Evolutionary conservation across 2,329 filamentous ascomycete genomes (phyloP).

Genomic region (Lachnellula subtilissima): DNA sequence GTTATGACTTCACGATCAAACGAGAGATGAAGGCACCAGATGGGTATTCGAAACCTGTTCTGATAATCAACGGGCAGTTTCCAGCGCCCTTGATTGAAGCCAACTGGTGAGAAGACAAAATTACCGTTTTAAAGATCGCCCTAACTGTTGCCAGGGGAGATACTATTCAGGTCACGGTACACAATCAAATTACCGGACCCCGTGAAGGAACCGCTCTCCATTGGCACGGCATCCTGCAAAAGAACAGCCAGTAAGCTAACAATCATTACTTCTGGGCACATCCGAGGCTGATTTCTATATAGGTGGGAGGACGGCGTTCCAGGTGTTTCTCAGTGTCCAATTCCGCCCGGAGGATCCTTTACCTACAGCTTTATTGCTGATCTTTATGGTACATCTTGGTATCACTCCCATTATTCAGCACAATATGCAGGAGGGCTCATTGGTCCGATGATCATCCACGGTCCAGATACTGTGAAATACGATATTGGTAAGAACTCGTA

Average conservation of each 20-base stretch:
- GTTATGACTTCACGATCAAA: slow-evolving; percentile 30
- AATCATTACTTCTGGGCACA: not conserved
- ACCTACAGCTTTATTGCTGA: slow-evolving; percentile 28
- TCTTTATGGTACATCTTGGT: slow-evolving; percentile 50
- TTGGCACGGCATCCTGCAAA: slow-evolving; percentile 47
- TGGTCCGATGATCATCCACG: slow-evolving; percentile 57
- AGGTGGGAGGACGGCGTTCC: slow-evolving; percentile 38
- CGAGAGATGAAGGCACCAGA: slow-evolving; percentile 32
- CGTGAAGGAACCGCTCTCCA: slow-evolving; percentile 36
- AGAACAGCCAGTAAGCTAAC: slow-evolving; percentile 16
- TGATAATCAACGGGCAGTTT: slow-evolving; percentile 32
- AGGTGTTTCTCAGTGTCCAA: slow-evolving; percentile 59
- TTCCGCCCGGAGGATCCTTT: slow-evolving; percentile 41
- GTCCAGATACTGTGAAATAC: slow-evolving; percentile 52
- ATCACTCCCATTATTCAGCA: slow-evolving; percentile 53
- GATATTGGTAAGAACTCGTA: slow-evolving; percentile 42
- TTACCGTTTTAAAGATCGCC: not conserved
- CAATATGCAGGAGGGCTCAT: slow-evolving; percentile 51
- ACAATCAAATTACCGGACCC: slow-evolving; percentile 56
- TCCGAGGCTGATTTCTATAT: slow-evolving; percentile 19
- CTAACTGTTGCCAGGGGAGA: slow-evolving; percentile 26
- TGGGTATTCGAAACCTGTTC: slow-evolving; percentile 48
- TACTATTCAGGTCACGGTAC: slow-evolving; percentile 57
- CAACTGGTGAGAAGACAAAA: slow-evolving; percentile 24
- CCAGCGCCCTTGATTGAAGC: slow-evolving; percentile 34